Percentiles rank a stretch among this genome's conserved stretches.
phyloP scores from a whole-genome alignment of 441 rosid genomes.

The Jatropha podagrica region DNA sequence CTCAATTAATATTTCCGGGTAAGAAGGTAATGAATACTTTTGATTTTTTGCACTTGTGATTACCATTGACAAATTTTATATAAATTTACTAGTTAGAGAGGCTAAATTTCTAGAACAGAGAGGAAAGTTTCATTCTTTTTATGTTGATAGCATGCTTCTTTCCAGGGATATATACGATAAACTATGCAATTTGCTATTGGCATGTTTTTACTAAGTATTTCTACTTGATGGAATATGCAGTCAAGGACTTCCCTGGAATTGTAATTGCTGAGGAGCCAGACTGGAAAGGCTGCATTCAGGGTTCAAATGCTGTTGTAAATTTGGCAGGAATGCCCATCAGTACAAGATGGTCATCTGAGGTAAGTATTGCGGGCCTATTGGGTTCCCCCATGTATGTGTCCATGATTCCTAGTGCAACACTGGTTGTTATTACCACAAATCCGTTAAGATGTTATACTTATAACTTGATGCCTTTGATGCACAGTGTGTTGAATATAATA shows the following conservation, averaged over 20 bases:
- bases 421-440: neutral
- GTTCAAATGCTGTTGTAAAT: conserved; percentile 89
- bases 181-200: neutral
- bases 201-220: neutral
- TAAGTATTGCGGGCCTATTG: conserved; percentile 29
- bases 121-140: neutral
- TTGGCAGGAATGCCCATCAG: conserved; percentile 91
- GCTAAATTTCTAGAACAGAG: neutral
- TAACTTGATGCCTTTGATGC: neutral
- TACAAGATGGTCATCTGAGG: conserved; percentile 97
- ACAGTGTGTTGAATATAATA: neutral
- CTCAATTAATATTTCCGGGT: conserved; percentile 90
- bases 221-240: conserved; percentile 37
- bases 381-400: neutral
- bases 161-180: neutral
- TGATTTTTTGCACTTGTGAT: conserved; percentile 11
- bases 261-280: conserved; percentile 67
- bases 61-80: neutral
- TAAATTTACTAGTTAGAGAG: neutral
- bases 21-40: conserved; percentile 77
- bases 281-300: conserved; percentile 71
- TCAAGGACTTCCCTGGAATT: conserved; percentile 66
- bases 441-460: neutral
- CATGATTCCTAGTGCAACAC: neutral
- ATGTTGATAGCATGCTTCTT: neutral